These are phyloP conservation scores for Ustilago shanxiensis DNA, from an alignment of 1,284 basidiomycete genomes.

Conservation along the genomic window DNA sequence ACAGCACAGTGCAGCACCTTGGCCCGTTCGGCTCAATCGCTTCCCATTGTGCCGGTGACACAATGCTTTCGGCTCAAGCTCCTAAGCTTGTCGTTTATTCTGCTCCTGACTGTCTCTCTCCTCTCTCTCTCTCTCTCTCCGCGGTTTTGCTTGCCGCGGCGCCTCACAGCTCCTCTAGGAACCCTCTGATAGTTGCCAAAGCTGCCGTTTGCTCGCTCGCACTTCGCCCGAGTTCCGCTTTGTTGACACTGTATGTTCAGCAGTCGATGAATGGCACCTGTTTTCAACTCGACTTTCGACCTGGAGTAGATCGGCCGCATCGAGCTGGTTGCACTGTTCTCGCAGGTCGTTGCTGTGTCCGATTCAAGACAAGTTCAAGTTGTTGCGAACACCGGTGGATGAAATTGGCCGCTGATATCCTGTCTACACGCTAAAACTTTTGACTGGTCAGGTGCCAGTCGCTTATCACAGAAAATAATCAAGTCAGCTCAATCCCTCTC, in stretches of 20 bases:
- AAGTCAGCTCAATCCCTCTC: background rate
- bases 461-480: background rate
- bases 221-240: background rate
- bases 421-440: too few species aligned
- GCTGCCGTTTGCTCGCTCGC: too few species aligned
- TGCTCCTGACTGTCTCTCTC: background rate
- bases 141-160: too few species aligned
- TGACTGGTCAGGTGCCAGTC: background rate
- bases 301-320: background rate
- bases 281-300: too few species aligned
- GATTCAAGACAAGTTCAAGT: too few species aligned
- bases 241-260: too few species aligned
- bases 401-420: too few species aligned
- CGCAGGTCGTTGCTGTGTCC: background rate
- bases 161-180: too few species aligned
- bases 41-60: background rate
- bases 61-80: background rate
- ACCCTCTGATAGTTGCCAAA: too few species aligned
- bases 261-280: constrained; percentile 1
- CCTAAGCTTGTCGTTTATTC: background rate
- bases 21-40: constrained; percentile 1
- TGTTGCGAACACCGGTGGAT: background rate
- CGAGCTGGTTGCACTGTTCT: background rate
- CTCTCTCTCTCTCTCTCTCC: background rate
- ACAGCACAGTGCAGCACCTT: background rate